Evolutionary conservation across 1,284 basidiomycete genomes (phyloP), one percentile per base, ranked within the genome.

Genomic region (Ceratobasidium sp.): DNA sequence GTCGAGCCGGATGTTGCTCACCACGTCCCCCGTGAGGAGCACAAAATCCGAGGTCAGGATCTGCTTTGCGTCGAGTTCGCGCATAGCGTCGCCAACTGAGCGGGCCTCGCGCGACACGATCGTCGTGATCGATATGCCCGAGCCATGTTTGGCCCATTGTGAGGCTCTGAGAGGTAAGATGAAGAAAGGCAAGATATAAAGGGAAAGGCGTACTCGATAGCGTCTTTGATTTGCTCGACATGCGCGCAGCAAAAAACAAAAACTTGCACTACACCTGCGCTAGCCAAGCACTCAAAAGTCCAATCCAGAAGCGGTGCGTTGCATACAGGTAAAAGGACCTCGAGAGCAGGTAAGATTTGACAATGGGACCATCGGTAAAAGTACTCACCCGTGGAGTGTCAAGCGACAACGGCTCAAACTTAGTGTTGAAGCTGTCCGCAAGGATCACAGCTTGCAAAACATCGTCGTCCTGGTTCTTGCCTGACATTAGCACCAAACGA

Each of bases 311-410:
- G 84, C 3, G 96, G 93, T 0, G 93, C 92, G 81, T 97, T 97
- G 83, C 96, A 96, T 77, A 99, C 88, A 0, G 97, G 97, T 24
- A 99, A 86, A 11, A 99, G 87, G 83, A 94, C 97, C 94, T 95
- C 79, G 54, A 73, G 73, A 46, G 7, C 29, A 1, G 7, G 41
- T 69, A 22, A 27, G 29, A 48, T 39, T 24, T 24, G 48, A 16
- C 48, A 27, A 13, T 19, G 11, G 9, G 34, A 41, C 71, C 48
- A 37, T 24, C 16, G n/a, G 6, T 41, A 24, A 19, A 29, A 64
- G n/a, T 37, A 81, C 88, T 81, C 80, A 93, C 93, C 80, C 95
- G 88, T 75, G 95, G 95, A 83, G 89, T 92, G 80, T 88, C 88
- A 61, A 88, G 86, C 41, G 94, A 97, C 24, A 98, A 86, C 19